Conservation (phyloP, 768 basidiomycete genomes). For the Serendipita sp. region DNA sequence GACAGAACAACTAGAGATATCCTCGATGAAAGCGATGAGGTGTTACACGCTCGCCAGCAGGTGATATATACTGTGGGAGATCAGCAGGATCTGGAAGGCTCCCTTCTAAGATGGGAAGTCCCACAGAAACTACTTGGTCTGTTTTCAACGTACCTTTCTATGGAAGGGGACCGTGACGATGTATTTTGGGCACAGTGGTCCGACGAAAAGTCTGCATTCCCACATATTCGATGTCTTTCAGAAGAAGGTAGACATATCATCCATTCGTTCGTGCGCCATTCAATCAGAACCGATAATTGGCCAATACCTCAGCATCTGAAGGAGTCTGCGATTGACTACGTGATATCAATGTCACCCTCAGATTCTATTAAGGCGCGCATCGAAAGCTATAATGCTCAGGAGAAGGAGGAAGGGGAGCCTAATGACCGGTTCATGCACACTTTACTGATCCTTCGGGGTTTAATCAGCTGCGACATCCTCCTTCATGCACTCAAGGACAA, state of each 20-base stretch:
- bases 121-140: conserved; percentile 23
- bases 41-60: conserved; percentile 32
- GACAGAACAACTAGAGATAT: conserved; percentile 6
- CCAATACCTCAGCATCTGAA: conserved; percentile 13
- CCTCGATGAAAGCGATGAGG: conserved; percentile 17
- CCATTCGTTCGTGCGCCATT: conserved; percentile 13
- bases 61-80: conserved; percentile 31
- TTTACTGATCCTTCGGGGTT: conserved; percentile 30
- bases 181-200: too few relatives aligned
- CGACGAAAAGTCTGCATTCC: neutral
- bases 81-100: conserved; percentile 24
- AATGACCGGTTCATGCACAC: conserved; percentile 19
- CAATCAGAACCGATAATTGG: conserved; percentile 12
- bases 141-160: neutral
- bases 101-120: conserved; percentile 29
- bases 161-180: too few relatives aligned
- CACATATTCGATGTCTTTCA: conserved; percentile 1
- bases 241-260: conserved; percentile 2
- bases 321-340: conserved; percentile 14
- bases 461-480: conserved; percentile 29
- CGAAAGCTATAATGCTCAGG: too few relatives aligned
- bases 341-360: conserved; percentile 12
- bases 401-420: neutral
- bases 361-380: conserved; percentile 10
- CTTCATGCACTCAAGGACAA: conserved; percentile 22